Evolutionary conservation across 1,139 yeast genomes (phyloP), one percentile per base, ranked within the genome.

Genomic region (Taphrina confusa): DNA sequence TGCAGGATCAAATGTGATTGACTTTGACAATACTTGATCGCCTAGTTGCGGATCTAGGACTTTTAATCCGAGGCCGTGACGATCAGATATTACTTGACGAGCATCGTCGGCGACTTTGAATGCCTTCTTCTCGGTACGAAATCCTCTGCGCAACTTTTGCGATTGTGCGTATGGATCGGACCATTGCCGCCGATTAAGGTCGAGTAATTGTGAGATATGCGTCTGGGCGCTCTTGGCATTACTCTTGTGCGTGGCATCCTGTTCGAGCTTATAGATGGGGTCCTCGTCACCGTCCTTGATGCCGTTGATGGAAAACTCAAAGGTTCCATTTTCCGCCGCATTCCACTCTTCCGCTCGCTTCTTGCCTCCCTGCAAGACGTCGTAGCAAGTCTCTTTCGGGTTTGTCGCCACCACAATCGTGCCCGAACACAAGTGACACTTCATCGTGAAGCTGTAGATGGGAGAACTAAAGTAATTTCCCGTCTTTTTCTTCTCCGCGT

Each of bases 381-480:
- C 61, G 52, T 72, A 72, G 23, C 64, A 61, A 0, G 74, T 67
- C 33, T 71, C 71, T 56, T 70, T 62, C 3, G 75, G 75, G 63
- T 72, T 74, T 3, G 75, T 72, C 16, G 65, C 65, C 31, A 72
- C 70, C 23, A 65, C 70, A 34, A 72, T 64, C 4, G 27, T 18
- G 36, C 68, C 66, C 5, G 65, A 45, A 59, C 75, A 72, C 8
- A 66, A 61, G 4, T 67, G 68, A 46, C 75, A 72, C 33, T 70
- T 70, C 57, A 72, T 61, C 16, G 64, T 58, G 56, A 72, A 72
- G 9, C 67, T 64, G 68, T 70, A 72, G 9, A 72, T 68, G 5
- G 73, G 70, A 2, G 71, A 68, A 5, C 71, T 63, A 23, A 63
- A 69, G 57, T 71, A 72, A 25, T 60, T 60, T 4, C 75, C 75